phyloP scores from a whole-genome alignment of 2,329 filamentous ascomycete genomes.

The Penicillium sp. region DNA sequence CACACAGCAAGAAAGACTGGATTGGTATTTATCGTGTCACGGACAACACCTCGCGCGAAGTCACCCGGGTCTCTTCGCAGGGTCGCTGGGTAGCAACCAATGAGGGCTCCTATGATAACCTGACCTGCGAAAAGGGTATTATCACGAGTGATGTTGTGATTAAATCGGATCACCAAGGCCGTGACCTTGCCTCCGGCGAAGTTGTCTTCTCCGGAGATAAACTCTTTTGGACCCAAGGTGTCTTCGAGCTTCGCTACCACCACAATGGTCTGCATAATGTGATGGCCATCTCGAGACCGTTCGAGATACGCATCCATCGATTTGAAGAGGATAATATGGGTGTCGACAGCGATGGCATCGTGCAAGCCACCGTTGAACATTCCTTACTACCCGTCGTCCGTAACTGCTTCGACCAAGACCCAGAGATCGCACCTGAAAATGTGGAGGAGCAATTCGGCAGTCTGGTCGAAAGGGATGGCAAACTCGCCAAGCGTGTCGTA shows the following conservation, averaged over 20 bases:
- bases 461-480: constrained; percentile 82
- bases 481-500: constrained; percentile 86
- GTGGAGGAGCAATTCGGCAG: constrained; percentile 82
- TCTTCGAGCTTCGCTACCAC: constrained; percentile 97
- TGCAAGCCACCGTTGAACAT: constrained; percentile 73
- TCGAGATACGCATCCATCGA: constrained; percentile 81
- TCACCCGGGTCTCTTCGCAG: constrained; percentile 81
- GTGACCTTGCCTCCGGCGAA: constrained; percentile 73
- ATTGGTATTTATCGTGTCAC: constrained; percentile 95
- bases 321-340: constrained; percentile 77
- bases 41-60: constrained; percentile 84
- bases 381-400: constrained; percentile 80
- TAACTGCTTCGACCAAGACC: constrained; percentile 91
- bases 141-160: constrained; percentile 68
- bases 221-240: constrained; percentile 94
- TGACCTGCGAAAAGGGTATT: constrained; percentile 76
- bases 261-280: constrained; percentile 91
- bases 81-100: constrained; percentile 89
- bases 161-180: constrained; percentile 53
- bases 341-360: constrained; percentile 61
- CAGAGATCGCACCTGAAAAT: constrained; percentile 82
- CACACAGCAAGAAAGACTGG: constrained; percentile 92
- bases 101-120: constrained; percentile 74
- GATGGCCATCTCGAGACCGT: constrained; percentile 91
- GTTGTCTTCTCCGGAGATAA: constrained; percentile 90